Percentiles rank a stretch among this genome's conserved stretches.
phyloP scores from a whole-genome alignment of 495 filamentous ascomycete genomes.

The Aspergillus leporis region DNA sequence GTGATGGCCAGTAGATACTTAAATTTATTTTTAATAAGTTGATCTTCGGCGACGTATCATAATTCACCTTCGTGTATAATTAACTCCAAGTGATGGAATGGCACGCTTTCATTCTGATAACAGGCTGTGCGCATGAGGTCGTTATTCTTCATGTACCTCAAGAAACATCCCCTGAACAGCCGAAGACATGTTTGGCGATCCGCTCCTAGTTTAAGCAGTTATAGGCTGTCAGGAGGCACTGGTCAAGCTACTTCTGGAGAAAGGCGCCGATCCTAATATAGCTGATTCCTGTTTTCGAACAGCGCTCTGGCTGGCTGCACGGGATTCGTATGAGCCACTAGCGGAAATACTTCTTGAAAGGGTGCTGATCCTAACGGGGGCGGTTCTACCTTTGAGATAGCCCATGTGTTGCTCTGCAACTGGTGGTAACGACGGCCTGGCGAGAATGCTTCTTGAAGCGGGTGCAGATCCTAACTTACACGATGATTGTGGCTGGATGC shows the following conservation, averaged over 20 bases:
- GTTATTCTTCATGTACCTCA: too few species aligned
- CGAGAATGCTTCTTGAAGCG: slow-evolving; percentile 18
- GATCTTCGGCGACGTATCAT: too few species aligned
- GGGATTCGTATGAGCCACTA: slow-evolving; percentile 18
- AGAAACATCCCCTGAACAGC: background rate
- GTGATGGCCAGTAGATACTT: too few species aligned
- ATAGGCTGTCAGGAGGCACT: slow-evolving; percentile 5
- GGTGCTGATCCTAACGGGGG: background rate
- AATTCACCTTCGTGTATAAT: too few species aligned
- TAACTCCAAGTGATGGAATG: too few species aligned
- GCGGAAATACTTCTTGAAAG: slow-evolving; percentile 23
- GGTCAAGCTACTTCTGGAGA: slow-evolving; percentile 8
- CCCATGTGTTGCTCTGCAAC: too few species aligned
- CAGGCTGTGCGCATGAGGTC: too few species aligned
- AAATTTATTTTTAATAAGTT: too few species aligned
- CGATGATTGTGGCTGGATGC: slow-evolving; percentile 21
- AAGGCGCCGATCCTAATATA: slow-evolving; percentile 9
- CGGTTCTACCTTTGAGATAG: slow-evolving; percentile 1
- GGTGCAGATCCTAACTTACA: slow-evolving; percentile 21
- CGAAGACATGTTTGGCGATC: too few species aligned
- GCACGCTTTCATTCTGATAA: too few species aligned
- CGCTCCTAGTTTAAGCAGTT: too few species aligned
- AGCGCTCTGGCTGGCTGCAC: slow-evolving; percentile 24
- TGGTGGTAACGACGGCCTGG: too few species aligned
- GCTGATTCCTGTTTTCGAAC: slow-evolving; percentile 19